phyloP scores from a whole-genome alignment of 2,329 filamentous ascomycete species.

The Penicillium frequentans region DNA sequence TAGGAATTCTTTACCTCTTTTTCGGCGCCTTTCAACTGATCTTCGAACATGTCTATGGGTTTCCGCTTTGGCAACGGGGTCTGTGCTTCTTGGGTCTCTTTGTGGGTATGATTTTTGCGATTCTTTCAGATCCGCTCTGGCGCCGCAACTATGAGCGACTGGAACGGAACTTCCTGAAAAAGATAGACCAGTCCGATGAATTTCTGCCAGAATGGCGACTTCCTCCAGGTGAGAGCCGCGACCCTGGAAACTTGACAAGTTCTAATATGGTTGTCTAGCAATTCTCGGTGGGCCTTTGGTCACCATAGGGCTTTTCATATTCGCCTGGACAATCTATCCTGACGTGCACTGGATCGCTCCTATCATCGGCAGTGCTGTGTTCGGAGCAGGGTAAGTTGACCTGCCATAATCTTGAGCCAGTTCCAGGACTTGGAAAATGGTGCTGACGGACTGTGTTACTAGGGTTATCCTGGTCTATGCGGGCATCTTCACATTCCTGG shows the following conservation, averaged over 20 bases:
- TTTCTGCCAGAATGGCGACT: slow-evolving; percentile 87
- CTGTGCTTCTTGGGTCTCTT: slow-evolving; percentile 67
- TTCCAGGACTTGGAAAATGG: not conserved
- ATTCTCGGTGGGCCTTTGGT: slow-evolving; percentile 75
- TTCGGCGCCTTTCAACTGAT: slow-evolving; percentile 85
- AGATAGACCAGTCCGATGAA: slow-evolving; percentile 37
- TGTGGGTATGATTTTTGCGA: slow-evolving; percentile 48
- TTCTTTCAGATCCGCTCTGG: slow-evolving; percentile 49
- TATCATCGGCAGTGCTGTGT: slow-evolving; percentile 70
- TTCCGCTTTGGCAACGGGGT: slow-evolving; percentile 78
- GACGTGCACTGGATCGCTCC: slow-evolving; percentile 73
- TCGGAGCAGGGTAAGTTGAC: slow-evolving; percentile 65
- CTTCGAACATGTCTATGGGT: slow-evolving; percentile 71
- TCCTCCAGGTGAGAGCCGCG: slow-evolving; percentile 57
- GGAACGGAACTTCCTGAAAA: slow-evolving; percentile 38
- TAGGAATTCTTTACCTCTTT: slow-evolving; percentile 87
- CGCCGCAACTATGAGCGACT: slow-evolving; percentile 46
- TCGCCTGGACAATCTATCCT: slow-evolving; percentile 79
- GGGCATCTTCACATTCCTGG: slow-evolving; percentile 85
- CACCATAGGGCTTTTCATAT: slow-evolving; percentile 80
- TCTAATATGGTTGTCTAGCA: slow-evolving; percentile 31
- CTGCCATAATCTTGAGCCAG: slow-evolving; percentile 3
- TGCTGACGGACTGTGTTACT: slow-evolving; percentile 23
- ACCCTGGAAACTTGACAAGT: not conserved
- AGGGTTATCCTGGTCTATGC: slow-evolving; percentile 77